These are phyloP conservation scores for Mucor plumbeus DNA, from an alignment of 371 early-diverging fungal species.

Conservation along the genomic window DNA sequence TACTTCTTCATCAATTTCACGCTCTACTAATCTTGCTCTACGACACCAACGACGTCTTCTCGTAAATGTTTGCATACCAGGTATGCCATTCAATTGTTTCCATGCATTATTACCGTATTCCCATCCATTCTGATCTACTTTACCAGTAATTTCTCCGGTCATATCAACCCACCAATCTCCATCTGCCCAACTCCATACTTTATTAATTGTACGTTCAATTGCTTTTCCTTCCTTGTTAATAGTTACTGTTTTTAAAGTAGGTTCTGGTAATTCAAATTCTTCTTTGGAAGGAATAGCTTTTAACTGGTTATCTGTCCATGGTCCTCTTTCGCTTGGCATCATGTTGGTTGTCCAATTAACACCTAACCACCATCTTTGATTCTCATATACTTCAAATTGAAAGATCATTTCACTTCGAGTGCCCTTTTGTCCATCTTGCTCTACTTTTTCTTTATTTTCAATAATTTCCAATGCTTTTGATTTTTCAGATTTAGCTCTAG, in stretches of 20 bases:
- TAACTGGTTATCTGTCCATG: constrained; percentile 49
- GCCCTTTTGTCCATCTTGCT: constrained; percentile 10
- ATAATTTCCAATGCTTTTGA: constrained; percentile 25
- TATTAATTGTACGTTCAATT: constrained; percentile 29
- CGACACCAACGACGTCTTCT: constrained; percentile 53
- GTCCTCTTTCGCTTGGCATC: constrained; percentile 49
- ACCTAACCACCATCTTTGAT: constrained; percentile 59
- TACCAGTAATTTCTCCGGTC: constrained; percentile 44
- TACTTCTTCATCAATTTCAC: constrained; percentile 18
- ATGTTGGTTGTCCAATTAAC: constrained; percentile 55
- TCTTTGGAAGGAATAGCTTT: constrained; percentile 43
- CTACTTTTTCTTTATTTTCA: background rate
- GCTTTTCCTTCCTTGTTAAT: constrained; percentile 9
- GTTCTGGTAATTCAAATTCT: constrained; percentile 39
- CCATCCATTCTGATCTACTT: constrained; percentile 54
- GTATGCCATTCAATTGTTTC: constrained; percentile 42
- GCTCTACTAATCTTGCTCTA: constrained; percentile 44
- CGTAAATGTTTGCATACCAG: constrained; percentile 51
- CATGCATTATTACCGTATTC: constrained; percentile 57
- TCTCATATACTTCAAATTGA: constrained; percentile 54
- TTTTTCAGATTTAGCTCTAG: constrained; percentile 26
- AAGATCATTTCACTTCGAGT: constrained; percentile 48
- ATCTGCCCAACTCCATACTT: constrained; percentile 52
- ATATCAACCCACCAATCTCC: constrained; percentile 60
- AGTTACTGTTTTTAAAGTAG: constrained; percentile 18